Evolutionary conservation across 2,329 filamentous ascomycete species (phyloP).

Genomic region (Cercospora sp.): DNA sequence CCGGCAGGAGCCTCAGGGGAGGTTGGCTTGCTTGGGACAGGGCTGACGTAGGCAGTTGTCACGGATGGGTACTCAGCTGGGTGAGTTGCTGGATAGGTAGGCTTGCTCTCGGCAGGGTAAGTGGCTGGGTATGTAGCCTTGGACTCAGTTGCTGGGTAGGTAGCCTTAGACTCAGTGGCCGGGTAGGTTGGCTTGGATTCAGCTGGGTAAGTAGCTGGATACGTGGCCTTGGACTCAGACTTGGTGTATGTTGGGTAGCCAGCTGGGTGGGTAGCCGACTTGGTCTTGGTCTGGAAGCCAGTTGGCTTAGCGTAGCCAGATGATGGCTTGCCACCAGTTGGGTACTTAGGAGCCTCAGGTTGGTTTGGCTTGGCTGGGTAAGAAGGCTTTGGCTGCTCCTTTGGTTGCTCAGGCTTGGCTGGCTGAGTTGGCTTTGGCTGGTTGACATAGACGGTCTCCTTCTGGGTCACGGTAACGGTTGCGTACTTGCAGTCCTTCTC

Average conservation of each 20-base stretch:
- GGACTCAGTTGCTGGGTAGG: not conserved
- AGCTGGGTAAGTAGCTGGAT: conserved; percentile 5
- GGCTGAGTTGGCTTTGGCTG: not conserved
- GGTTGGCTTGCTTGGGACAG: not conserved
- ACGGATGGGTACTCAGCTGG: not conserved
- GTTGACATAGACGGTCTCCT: conserved; percentile 36
- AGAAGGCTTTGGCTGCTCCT: conserved; percentile 23
- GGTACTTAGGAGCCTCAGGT: conserved; percentile 22
- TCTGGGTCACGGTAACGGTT: conserved; percentile 40
- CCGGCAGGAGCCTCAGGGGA: conserved; percentile 13
- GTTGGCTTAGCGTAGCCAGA: conserved; percentile 19
- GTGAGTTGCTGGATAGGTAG: conserved; percentile 3
- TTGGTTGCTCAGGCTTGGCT: conserved; percentile 20
- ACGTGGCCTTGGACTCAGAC: not conserved
- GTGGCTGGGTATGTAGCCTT: not conserved
- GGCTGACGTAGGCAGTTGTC: conserved; percentile 21
- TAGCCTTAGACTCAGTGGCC: not conserved
- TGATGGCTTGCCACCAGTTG: conserved; percentile 18
- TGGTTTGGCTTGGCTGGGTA: conserved; percentile 23
- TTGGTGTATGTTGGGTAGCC: too few species aligned
- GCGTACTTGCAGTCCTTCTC: conserved; percentile 30
- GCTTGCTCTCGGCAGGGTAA: not conserved
- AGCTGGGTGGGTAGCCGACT: not conserved
- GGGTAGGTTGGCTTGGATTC: not conserved
- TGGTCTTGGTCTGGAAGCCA: conserved; percentile 10